Evolutionary conservation across 1,284 basidiomycete genomes (phyloP).

Genomic region (Rhodotorula sp.): DNA sequence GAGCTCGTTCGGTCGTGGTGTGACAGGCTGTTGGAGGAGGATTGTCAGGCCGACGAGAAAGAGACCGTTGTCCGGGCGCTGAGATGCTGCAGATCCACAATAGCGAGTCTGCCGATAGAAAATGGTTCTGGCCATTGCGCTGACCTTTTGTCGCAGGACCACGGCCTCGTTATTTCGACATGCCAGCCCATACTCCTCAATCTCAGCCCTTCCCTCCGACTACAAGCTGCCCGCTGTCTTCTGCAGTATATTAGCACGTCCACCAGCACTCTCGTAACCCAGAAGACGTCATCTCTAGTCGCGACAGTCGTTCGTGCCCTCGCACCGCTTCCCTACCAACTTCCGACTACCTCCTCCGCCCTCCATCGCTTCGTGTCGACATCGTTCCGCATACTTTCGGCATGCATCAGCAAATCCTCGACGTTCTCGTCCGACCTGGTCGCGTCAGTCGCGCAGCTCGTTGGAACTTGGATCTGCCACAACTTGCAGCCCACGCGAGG

Average conservation of each 20-base stretch:
- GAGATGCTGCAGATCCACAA: background rate
- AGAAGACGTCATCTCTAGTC: background rate
- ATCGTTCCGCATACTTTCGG: slow-evolving; percentile 22
- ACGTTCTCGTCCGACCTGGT: background rate
- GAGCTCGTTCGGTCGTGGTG: background rate
- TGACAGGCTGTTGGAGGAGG: background rate
- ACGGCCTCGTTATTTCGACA: slow-evolving; percentile 1
- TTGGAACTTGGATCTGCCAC: slow-evolving; percentile 14
- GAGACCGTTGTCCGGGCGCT: slow-evolving; percentile 12
- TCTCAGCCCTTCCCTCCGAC: slow-evolving; percentile 2
- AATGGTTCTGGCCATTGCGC: too few species aligned
- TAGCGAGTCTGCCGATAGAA: background rate
- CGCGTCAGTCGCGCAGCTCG: background rate
- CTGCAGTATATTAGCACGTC: slow-evolving; percentile 16
- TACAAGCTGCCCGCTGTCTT: slow-evolving; percentile 12
- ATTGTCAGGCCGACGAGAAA: background rate
- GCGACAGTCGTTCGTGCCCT: slow-evolving; percentile 2
- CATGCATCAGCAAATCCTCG: slow-evolving; percentile 1
- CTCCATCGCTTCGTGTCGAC: slow-evolving; percentile 22
- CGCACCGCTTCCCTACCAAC: background rate
- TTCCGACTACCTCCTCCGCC: slow-evolving; percentile 6
- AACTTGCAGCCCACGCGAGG: background rate
- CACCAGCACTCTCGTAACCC: background rate
- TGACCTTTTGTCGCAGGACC: background rate
- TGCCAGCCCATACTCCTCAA: slow-evolving; percentile 8